These are phyloP conservation scores for Gryganskiella cystojenkinii DNA, from an alignment of 192 early-diverging fungal species.

Conservation along the genomic window DNA sequence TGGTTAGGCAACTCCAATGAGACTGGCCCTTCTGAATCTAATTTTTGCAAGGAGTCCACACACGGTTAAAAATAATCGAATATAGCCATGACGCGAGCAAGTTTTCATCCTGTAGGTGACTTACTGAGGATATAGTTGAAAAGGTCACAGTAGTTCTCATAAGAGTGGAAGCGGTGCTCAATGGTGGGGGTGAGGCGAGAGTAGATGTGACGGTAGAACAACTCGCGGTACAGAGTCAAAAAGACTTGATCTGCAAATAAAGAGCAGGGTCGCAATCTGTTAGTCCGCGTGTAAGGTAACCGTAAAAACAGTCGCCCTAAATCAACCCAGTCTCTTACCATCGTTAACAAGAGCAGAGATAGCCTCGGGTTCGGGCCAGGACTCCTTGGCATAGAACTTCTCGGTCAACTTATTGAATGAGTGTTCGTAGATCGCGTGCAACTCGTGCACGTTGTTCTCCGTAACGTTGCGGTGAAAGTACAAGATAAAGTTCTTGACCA, in stretches of 20 bases:
- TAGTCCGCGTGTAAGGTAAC: no score
- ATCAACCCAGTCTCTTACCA: no score
- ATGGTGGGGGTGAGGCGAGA: slow-evolving; percentile 89
- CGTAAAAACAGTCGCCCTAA: no score
- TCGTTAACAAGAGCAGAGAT: slow-evolving; percentile 86
- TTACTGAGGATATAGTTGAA: slow-evolving; percentile 96
- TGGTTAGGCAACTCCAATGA: slow-evolving; percentile 96
- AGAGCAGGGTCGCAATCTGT: no score
- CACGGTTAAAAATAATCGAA: no score
- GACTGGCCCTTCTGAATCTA: slow-evolving; percentile 82
- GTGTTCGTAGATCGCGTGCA: slow-evolving; percentile 89
- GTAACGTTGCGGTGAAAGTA: slow-evolving; percentile 84
- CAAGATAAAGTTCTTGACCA: slow-evolving; percentile 85
- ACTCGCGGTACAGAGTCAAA: slow-evolving; percentile 93
- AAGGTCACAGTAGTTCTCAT: slow-evolving; percentile 96
- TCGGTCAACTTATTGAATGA: slow-evolving; percentile 94
- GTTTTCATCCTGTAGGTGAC: slow-evolving; percentile 38
- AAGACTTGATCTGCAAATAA: slow-evolving; percentile 79
- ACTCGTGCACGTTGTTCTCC: slow-evolving; percentile 86
- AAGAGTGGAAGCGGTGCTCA: slow-evolving; percentile 91
- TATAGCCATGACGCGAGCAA: not conserved
- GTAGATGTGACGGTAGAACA: slow-evolving; percentile 98
- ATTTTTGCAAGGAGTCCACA: no score
- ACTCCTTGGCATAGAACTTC: slow-evolving; percentile 87
- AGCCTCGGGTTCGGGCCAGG: slow-evolving; percentile 91